Percentiles rank a stretch among this genome's conserved stretches.
phyloP scores from a whole-genome alignment of 2,329 filamentous ascomycete species.

The Fusarium burgessii region DNA sequence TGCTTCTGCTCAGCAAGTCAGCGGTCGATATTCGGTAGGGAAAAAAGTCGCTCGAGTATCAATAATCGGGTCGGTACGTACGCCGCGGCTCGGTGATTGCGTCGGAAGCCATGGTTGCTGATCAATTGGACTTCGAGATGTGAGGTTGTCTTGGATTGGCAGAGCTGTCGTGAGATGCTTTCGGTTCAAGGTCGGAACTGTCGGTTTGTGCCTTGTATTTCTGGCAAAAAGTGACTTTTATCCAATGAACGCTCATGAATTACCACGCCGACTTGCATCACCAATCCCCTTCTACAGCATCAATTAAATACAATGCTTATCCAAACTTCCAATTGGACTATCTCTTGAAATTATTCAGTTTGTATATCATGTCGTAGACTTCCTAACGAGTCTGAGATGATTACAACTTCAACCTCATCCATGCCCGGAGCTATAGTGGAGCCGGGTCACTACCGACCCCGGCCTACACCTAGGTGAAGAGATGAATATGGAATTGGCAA shows the following conservation, averaged over 20 bases:
- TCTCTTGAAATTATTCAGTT: too few species aligned
- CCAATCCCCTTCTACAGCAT: background rate
- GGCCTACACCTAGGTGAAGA: constrained; percentile 11
- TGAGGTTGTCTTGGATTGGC: constrained; percentile 45
- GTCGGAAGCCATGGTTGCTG: constrained; percentile 53
- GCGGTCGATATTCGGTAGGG: constrained; percentile 30
- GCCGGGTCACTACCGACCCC: constrained; percentile 21
- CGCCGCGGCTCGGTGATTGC: constrained; percentile 54
- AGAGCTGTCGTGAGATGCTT: constrained; percentile 46
- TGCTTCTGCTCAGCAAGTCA: constrained; percentile 66
- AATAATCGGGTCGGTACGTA: constrained; percentile 45
- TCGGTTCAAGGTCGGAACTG: constrained; percentile 49
- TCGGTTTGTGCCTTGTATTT: constrained; percentile 44
- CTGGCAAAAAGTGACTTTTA: constrained; percentile 34
- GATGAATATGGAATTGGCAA: background rate
- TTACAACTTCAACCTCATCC: constrained; percentile 8
- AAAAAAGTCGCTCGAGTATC: constrained; percentile 22
- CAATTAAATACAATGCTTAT: background rate
- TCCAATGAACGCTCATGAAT: constrained; percentile 44
- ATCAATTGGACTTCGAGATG: constrained; percentile 52
- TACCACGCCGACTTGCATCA: constrained; percentile 38
- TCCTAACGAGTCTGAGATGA: background rate
- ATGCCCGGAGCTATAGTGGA: constrained; percentile 24
- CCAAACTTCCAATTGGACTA: background rate
- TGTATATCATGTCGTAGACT: accelerated